Evolutionary conservation across 1,139 yeast genomes (phyloP).

Genomic region (Debaryomyces fabryi): DNA sequence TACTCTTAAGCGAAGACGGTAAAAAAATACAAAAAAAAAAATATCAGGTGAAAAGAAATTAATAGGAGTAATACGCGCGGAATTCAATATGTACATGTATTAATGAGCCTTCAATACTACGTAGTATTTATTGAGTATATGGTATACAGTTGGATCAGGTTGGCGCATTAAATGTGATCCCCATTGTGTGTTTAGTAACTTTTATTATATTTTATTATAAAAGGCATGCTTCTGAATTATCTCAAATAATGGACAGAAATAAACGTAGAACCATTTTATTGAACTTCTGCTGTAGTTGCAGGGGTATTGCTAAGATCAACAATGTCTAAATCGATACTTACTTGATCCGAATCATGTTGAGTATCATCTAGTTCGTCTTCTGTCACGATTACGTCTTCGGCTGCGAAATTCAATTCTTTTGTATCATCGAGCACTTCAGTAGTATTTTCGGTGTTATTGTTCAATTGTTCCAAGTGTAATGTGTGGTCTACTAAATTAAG

Average conservation of each 20-base stretch:
- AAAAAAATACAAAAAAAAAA: background rate
- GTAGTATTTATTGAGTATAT: background rate
- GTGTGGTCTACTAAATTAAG: slow-evolving; percentile 92
- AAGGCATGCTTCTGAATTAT: background rate
- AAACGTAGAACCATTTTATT: background rate
- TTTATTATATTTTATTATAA: background rate
- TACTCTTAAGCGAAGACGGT: background rate
- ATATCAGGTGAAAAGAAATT: background rate
- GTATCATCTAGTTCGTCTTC: slow-evolving; percentile 16
- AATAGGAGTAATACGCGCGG: slow-evolving; percentile 5
- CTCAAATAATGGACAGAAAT: background rate
- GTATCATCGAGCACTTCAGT: slow-evolving; percentile 13
- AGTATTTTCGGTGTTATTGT: slow-evolving; percentile 20
- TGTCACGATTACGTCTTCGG: background rate
- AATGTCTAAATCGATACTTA: slow-evolving; percentile 23
- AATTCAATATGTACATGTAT: background rate
- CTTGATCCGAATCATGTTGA: slow-evolving; percentile 12
- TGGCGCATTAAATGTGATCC: background rate
- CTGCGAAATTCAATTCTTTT: slow-evolving; percentile 1
- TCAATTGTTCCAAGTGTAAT: slow-evolving; percentile 66
- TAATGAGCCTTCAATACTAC: background rate
- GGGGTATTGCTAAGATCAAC: slow-evolving; percentile 11
- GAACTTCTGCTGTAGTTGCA: slow-evolving; percentile 3
- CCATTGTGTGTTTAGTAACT: background rate
- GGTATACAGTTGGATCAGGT: background rate